Evolutionary conservation across 345 rosid species (phyloP).

Genomic region (Acer campestre): DNA sequence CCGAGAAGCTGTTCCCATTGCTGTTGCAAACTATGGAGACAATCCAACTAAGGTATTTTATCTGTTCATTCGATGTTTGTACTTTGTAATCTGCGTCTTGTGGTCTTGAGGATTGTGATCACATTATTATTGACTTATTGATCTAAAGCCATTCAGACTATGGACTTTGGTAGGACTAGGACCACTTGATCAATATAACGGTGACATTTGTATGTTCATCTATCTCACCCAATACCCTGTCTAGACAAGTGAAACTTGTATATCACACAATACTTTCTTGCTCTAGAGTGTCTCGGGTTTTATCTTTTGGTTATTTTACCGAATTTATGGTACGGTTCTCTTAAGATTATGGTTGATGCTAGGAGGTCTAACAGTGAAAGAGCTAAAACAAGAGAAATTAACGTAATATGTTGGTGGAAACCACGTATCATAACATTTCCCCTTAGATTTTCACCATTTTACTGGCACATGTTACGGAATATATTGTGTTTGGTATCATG

Average conservation of each 20-base stretch:
- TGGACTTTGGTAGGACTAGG: background rate
- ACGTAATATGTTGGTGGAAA: background rate
- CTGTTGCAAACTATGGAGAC: constrained; percentile 86
- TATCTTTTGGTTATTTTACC: background rate
- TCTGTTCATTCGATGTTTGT: background rate
- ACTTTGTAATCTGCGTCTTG: background rate
- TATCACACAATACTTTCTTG: background rate
- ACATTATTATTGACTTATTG: background rate
- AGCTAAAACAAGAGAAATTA: background rate
- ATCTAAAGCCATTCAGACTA: background rate
- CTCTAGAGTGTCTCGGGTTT: background rate
- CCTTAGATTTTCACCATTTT: too few species aligned
- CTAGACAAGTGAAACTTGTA: background rate
- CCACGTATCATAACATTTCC: too few species aligned
- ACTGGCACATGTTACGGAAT: too few species aligned
- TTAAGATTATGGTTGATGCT: background rate
- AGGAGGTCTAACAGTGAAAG: background rate
- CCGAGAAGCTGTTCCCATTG: constrained; percentile 70
- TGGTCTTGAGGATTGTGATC: background rate
- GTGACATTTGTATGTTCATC: background rate
- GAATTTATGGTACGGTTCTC: background rate
- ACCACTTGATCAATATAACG: background rate
- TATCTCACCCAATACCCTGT: background rate
- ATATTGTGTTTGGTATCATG: too few species aligned
- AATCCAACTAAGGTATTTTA: constrained; percentile 70